Percentiles rank a stretch among this genome's conserved stretches.
phyloP scores from a whole-genome alignment of 106 monocot species.

The Platanthera zijinensis region DNA sequence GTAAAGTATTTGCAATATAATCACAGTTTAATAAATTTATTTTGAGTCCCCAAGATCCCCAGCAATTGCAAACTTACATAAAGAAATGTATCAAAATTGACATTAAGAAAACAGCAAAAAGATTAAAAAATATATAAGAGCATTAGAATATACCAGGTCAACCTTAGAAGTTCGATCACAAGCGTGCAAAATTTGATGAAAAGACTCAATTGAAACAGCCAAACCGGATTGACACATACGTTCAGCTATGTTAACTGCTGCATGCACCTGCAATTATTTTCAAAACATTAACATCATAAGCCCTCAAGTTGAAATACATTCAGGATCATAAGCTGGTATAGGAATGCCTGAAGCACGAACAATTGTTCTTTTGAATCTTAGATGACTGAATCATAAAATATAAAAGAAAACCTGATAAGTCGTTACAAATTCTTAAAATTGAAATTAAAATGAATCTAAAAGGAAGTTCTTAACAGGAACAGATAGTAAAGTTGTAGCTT shows the following conservation, averaged over 20 bases:
- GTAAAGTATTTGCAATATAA: too few species aligned
- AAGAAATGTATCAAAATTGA: not conserved
- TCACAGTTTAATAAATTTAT: too few species aligned
- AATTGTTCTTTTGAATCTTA: not conserved
- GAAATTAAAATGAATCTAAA: not conserved
- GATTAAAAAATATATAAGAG: not conserved
- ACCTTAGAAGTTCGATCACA: slow-evolving; percentile 56
- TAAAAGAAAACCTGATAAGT: not conserved
- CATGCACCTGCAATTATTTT: slow-evolving; percentile 34
- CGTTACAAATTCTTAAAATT: not conserved
- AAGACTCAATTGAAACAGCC: slow-evolving; percentile 29
- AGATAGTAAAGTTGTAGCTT: not conserved
- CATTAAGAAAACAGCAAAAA: not conserved
- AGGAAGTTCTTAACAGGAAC: not conserved
- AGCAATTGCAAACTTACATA: not conserved
- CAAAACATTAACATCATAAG: not conserved
- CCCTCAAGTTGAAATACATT: not conserved
- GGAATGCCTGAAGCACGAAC: not conserved
- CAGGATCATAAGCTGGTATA: not conserved
- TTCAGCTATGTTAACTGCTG: slow-evolving; percentile 51
- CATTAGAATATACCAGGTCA: slow-evolving; percentile 46
- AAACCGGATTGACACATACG: slow-evolving; percentile 42
- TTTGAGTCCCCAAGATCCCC: not conserved
- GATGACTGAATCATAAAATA: not conserved
- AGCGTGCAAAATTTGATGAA: slow-evolving; percentile 44